These are phyloP conservation scores for Capronia epimyces DNA, from an alignment of 2,329 filamentous ascomycete genomes.

Conservation along the genomic window DNA sequence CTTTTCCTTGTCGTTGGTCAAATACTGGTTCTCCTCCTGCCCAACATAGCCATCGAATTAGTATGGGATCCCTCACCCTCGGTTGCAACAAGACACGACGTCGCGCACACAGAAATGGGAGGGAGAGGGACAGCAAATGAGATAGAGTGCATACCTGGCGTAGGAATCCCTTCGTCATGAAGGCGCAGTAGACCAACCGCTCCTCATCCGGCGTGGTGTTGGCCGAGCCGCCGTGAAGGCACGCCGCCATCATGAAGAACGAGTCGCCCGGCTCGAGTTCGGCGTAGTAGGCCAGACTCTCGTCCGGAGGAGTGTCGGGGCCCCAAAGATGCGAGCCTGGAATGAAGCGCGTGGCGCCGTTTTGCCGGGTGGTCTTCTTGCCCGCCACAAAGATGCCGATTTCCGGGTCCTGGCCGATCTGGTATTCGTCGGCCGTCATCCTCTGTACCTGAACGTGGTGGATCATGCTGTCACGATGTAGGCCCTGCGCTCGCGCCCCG, in stretches of 20 bases:
- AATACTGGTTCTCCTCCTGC: neutral
- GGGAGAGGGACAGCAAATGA: no score
- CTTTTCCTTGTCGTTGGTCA: neutral
- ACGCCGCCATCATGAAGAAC: conserved; percentile 33
- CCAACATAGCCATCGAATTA: no score
- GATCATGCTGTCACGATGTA: conserved; percentile 33
- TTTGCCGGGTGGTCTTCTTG: conserved; percentile 25
- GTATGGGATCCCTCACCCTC: no score
- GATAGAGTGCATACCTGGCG: no score
- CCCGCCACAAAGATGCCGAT: conserved; percentile 2
- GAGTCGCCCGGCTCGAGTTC: conserved; percentile 36
- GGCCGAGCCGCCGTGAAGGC: conserved; percentile 31
- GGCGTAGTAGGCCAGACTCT: conserved; percentile 25
- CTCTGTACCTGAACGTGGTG: conserved; percentile 27
- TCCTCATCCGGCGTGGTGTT: neutral
- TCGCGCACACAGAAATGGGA: no score
- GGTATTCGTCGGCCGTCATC: no score
- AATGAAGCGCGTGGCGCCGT: conserved; percentile 32
- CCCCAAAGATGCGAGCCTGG: conserved; percentile 29
- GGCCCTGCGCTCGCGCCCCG: conserved; percentile 17
- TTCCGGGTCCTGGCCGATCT: neutral
- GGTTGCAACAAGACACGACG: no score
- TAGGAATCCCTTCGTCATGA: conserved; percentile 34
- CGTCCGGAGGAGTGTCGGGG: conserved; percentile 3
- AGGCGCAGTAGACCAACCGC: conserved; percentile 32